Base-by-base conservation (phyloP, 306 rosid species). In the Trifolium pratense region DNA sequence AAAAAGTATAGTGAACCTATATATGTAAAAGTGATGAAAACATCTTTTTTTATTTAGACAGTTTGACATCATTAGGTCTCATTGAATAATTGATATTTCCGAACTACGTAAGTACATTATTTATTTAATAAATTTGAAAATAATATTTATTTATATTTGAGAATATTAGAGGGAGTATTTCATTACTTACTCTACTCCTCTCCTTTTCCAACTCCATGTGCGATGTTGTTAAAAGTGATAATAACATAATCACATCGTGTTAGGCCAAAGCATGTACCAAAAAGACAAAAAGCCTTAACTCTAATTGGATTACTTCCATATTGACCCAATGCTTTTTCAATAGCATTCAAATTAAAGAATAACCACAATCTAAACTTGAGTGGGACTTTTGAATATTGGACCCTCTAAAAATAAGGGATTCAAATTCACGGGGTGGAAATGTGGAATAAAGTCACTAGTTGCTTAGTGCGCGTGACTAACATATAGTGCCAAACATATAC, bases 171-270 rank as follows among this genome's bases (percentile, higher is more conserved):
- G 31, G 31, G 3, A 26, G 3, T 26, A 26, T 26, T 60, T 7
- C 23, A 64, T 15, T 58, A 39, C 52, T 42, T 9, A n/a, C 17
- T 65, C 11, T 9, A n/a, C 17, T 65, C 11, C 62, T 63, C 15
- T 82, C 39, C 16, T 32, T 25, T 37, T 64, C 46, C 14, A 39
- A 14, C 37, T 39, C 74, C 86, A 78, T 79, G 86, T 83, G 88
- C n/a, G 81, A 75, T 74, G 83, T 78, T 16, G 51, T 77, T 58
- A 55, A 83, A 85, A 82, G 91, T 63, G 85, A 57, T 59, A 40
- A 73, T 86, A 88, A 66, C 67, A 81, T 52, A 75, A 75, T 82
- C 78, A 80, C 80, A 67, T 45, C 65, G 32, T 60, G 70, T 43
- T 51, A 63, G 83, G 77, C 83, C 34, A 12, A 59, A 59, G 66